Evolutionary conservation across 345 rosid genomes (phyloP), one percentile per base, ranked within the genome.

Genomic region (Dimocarpus longan): DNA sequence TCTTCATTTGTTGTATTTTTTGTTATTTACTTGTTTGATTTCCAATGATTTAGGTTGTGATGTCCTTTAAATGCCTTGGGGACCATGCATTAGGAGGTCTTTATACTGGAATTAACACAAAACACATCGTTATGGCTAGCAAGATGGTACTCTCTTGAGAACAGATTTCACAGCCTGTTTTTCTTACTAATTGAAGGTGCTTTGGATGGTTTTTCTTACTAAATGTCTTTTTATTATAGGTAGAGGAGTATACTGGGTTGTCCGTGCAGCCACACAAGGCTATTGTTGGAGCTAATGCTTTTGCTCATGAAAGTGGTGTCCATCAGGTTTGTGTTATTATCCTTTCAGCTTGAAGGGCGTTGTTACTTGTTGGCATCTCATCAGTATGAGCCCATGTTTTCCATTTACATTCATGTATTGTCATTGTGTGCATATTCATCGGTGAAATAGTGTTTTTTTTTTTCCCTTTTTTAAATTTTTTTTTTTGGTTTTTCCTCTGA

Each of bases 221-320:
- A 60, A 57, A 5, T 44, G 3, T 28, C 18, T 63, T 12, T 74
- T 59, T 77, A 74, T 18, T 71, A 66, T 70, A 96, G 99, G 98
- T 96, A 7, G 99, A 96, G 75, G 99, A 96, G n/a, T 93, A 89
- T 78, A 90, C 97, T 0, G 99, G 98, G 19, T 84, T 96, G 87
- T 88, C 88, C 0, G 85, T 92, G 52, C 99, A 93, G 86, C 98
- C 99, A 4, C 99, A 95, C 85, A 95, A 95, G 85, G 99, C 98
- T 57, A 91, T 93, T 78, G 97, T 95, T 82, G 97, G 99, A 80
- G 97, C 91, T 11, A 95, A 95, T 88, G 99, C 98, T 82, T 95
- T 95, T 84, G 97, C 97, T 65, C 98, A 95, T 86, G 97, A 93
- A 82, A 95, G 99, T 78, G 98, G 99, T 68, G 90, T 93, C 73